Evolutionary conservation across 352 stramenopile species (phyloP), one percentile per base, ranked within the genome.

Genomic region (Phytophthora cryptogea): DNA sequence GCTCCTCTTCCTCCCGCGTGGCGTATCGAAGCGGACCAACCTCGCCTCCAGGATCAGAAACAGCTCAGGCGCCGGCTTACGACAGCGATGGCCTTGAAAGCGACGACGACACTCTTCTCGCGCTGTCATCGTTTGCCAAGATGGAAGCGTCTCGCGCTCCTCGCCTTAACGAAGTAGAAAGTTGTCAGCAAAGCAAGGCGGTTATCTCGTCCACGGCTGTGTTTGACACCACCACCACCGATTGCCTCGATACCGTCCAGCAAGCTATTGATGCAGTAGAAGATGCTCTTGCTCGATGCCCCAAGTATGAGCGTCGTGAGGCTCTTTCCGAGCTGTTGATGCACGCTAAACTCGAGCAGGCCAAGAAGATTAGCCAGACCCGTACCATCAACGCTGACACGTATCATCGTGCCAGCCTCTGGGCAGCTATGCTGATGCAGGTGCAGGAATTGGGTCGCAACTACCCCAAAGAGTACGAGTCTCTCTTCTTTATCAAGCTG

Each of bases 381-480:
- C 50, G 46, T 33, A 31, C 48, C 28, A 6, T 44, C 26, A 66
- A n/a, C 31, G 54, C 54, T 2, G 33, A 57, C 32, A 63, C 45
- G 10, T 53, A 44, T 10, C 43, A 63, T 11, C 50, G 63, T 11
- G 66, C 60, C 2, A 57, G 52, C n/a, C 31, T 63, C 43, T 74
- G 54, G 66, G 61, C 55, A 35, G 51, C 50, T 3, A 55, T 70
- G 51, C 37, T 70, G 48, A 66, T 67, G 60, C 54, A 70, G 39
- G 54, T 70, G 11, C 60, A 74, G 51, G 60, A 70, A 8, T 36
- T 70, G 14, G 60, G 66, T 35, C 66, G 55, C 42, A 68, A 74
- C 27, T 63, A 74, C 5, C 55, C 66, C 3, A 74, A 74, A n/a
- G 61, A 64, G 66, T 74, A 70, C 46, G 66, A 54, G 56, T 31